Conservation (phyloP, 495 filamentous ascomycete species). For the Platismatia glauca region DNA sequence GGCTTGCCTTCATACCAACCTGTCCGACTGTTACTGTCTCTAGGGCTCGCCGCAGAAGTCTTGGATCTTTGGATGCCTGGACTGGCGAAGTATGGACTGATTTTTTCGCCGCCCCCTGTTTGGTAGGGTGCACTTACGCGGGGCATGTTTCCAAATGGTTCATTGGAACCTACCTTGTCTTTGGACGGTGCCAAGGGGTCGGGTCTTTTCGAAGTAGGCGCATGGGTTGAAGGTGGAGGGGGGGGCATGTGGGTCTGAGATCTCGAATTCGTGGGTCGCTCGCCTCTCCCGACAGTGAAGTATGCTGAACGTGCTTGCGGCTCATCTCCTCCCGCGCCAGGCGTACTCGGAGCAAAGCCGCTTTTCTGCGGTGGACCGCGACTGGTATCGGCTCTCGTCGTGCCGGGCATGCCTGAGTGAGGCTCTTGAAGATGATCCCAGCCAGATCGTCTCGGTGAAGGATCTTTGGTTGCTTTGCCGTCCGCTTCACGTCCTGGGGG, state of each 20-base stretch:
- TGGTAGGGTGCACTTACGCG: slow-evolving; percentile 63
- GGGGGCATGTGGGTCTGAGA: slow-evolving; percentile 16
- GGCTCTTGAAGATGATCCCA: slow-evolving; percentile 38
- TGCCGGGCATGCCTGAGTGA: slow-evolving; percentile 23
- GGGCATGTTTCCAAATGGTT: slow-evolving; percentile 27
- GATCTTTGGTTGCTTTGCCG: slow-evolving; percentile 28
- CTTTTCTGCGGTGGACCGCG: slow-evolving; percentile 37
- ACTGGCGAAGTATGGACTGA: slow-evolving; percentile 36
- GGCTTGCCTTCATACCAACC: slow-evolving; percentile 17
- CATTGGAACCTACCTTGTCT: slow-evolving; percentile 11
- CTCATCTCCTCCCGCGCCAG: slow-evolving; percentile 49
- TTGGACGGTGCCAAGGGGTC: slow-evolving; percentile 14
- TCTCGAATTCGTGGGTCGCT: slow-evolving; percentile 31
- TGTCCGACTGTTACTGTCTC: slow-evolving; percentile 24
- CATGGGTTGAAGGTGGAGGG: slow-evolving; percentile 10
- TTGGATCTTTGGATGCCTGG: slow-evolving; percentile 37
- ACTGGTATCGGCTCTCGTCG: slow-evolving; percentile 36
- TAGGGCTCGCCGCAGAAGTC: slow-evolving; percentile 42
- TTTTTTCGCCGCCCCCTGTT: slow-evolving; percentile 60
- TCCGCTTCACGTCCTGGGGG: slow-evolving; percentile 30
- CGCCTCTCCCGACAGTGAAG: slow-evolving; percentile 33
- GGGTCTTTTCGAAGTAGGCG: slow-evolving; percentile 26
- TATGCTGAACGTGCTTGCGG: slow-evolving; percentile 47
- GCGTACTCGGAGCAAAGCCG: slow-evolving; percentile 45
- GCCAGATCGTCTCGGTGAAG: slow-evolving; percentile 32